Base-by-base conservation (phyloP, 495 filamentous ascomycete genomes). In the Aspergillus indologenus region DNA sequence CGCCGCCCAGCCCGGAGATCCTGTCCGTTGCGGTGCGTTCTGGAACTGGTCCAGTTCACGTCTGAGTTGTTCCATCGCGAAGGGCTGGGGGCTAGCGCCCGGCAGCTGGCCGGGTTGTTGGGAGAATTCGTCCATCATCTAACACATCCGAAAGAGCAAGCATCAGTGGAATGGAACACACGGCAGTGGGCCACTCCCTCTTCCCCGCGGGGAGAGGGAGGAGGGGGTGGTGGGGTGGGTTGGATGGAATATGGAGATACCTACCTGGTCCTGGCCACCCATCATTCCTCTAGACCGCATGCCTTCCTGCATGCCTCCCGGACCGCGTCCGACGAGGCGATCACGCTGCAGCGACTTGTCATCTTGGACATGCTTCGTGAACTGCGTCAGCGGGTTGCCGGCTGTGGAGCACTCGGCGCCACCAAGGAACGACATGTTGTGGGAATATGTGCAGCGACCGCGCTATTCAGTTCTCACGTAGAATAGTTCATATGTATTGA, bases 371-470 rank as follows among this genome's bases (percentile, higher is more conserved):
- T 96, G 90, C 71, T 98, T 98, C 26, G 90, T 88, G 71, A 98
- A 96, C 82, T 97, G 95, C 66, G 88, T 91, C 58, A 98, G 87
- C 55, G 95, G 95, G 74, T 98, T 98, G 66, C 87, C 91, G 54
- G 90, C 92, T 45, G 94, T 96, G 49, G 94, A 98, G 81, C 94
- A 98, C 75, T 98, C 94, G 63, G 92, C 90, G 64, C 93, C 93
- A 74, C 90, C 90, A 61, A 96, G 82, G 71, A 98, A 96, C 21
- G 92, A 95, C 94, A 96, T 96, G 29, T 51, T 64, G 50, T 42
- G 54, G 18, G n/a, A 12, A 29, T 18, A 5, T 54, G 20, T 42
- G 52, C 20, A 24, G 43, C 26, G 34, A 31, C 19, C 22, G 14
- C 18, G 34, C 34, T 34, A 34, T 21, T 26, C 29, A 17, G 26